These are phyloP conservation scores for Secale cereale DNA, from an alignment of 176 grass and related monocot species.

Conservation along the genomic window DNA sequence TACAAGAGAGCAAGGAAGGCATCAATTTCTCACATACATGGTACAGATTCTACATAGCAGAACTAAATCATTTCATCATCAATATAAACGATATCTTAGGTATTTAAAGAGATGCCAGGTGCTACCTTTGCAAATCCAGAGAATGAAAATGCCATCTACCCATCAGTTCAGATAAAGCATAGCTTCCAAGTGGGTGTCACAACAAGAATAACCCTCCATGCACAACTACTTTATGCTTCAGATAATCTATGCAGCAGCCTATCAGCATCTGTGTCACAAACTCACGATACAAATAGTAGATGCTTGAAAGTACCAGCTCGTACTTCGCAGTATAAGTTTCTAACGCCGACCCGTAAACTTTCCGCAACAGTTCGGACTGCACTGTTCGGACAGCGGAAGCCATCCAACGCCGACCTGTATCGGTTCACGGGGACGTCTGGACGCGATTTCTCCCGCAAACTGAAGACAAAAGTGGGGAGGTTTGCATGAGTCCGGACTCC, in stretches of 20 bases:
- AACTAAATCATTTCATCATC: neutral
- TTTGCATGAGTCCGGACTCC: no score
- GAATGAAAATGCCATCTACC: neutral
- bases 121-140: neutral
- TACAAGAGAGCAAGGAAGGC: slow-evolving; percentile 34
- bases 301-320: neutral
- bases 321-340: no score
- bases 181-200: neutral
- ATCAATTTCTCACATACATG: slow-evolving; percentile 17
- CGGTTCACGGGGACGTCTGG: no score
- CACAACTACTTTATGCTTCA: slow-evolving; percentile 12
- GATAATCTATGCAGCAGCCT: neutral
- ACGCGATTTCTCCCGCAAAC: no score
- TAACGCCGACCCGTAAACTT: no score
- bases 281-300: neutral
- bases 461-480: no score
- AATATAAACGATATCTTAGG: neutral
- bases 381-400: no score
- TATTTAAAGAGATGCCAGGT: neutral
- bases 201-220: slow-evolving; percentile 24
- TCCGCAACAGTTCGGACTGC: no score
- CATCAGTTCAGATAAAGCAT: slow-evolving; percentile 16
- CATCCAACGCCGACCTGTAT: no score
- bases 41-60: neutral
- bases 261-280: neutral